Percentiles rank a stretch among this genome's conserved stretches.
These are phyloP conservation scores for Tolypocladium amazonense DNA, from an alignment of 2,329 filamentous ascomycete species.

Conservation along the genomic window DNA sequence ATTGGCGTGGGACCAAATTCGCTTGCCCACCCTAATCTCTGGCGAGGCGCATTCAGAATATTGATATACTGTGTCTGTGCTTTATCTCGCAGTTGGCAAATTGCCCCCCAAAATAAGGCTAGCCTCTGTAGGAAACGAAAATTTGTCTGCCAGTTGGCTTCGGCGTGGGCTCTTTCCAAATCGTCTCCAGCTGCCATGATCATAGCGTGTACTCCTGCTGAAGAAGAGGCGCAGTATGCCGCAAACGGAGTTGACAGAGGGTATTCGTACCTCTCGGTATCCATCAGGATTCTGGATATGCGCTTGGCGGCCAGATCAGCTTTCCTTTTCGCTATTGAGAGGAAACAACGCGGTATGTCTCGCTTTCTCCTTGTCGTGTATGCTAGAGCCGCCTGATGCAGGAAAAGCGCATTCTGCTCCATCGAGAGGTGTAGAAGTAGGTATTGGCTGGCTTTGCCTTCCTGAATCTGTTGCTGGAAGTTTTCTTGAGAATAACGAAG, in stretches of 20 bases:
- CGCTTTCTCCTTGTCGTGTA: not conserved
- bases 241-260: not conserved
- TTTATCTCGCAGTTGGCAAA: not conserved
- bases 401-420: not conserved
- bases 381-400: not conserved
- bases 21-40: not conserved
- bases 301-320: not conserved
- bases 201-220: not conserved
- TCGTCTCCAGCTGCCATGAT: not conserved
- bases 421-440: not conserved
- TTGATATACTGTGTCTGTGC: not conserved
- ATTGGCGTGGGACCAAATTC: not conserved
- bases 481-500: not conserved
- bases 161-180: not conserved
- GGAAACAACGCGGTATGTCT: not conserved
- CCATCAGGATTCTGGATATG: not conserved
- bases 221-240: not conserved
- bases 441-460: not conserved
- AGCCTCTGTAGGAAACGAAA: not conserved
- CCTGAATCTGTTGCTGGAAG: not conserved
- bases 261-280: not conserved
- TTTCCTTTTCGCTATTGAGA: not conserved
- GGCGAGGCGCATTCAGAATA: not conserved
- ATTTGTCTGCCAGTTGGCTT: not conserved
- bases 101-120: not conserved